Evolutionary conservation across 257 asterid genomes (phyloP), one percentile per base, ranked within the genome.

Genomic region (Capsicum pubescens): DNA sequence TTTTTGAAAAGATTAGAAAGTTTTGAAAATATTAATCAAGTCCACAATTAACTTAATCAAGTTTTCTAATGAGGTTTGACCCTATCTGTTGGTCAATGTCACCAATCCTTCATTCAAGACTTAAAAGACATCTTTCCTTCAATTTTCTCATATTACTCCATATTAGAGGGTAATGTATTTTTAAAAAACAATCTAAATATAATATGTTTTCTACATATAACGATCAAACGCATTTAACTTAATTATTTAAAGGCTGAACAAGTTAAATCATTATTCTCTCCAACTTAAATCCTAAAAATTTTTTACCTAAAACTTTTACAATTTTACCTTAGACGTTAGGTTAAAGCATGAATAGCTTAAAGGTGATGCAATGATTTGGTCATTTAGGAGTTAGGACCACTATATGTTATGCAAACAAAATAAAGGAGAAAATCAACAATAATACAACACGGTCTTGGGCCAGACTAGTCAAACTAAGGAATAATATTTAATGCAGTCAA

Each of bases 401-500:
- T 54, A 80, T 16, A 67, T n/a, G 9, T 39, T 21, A 59, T n/a
- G 72, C 44, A 42, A 80, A 16, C 48, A 35, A 66, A 67, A 32
- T 35, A 67, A 42, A 52, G 7, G 57, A 39, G n/a, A 36, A 74
- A 74, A 59, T 39, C 21, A 81, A 61, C 21, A 39, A 81, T 26
- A 26, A 39, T 44, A 59, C 8, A 44, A 42, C 35, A 66, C 7
- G 48, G 46, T 44, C 76, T 13, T 60, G 15, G 48, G 76, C 46
- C 5, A 13, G 46, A 39, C 61, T 60, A 61, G 84, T 81, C 74
- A 81, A 61, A 61, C 61, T 8, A 13, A 44, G 48, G 74, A 69
- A 42, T 61, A 81, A 81, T 81, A 58, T 66, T 81, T 81, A 21
- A 81, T 19, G 12, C 71, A 52, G 60, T 81, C 84, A 42, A 61